phyloP scores from a whole-genome alignment of 768 basidiomycete species.

The Termitomyces titanicus region DNA sequence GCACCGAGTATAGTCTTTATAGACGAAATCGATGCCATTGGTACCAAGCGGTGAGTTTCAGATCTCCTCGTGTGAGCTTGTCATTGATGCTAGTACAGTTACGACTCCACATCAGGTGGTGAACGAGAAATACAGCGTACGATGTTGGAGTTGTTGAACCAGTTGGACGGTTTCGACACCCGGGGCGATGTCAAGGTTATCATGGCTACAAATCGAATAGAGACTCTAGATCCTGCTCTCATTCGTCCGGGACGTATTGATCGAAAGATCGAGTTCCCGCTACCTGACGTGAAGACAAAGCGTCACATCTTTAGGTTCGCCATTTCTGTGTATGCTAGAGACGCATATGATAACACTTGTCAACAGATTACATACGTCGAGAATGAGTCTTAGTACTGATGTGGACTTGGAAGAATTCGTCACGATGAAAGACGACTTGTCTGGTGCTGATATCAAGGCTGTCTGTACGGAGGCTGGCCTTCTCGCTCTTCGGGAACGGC shows the following conservation, averaged over 20 bases:
- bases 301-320: slow-evolving; percentile 92
- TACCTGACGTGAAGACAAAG: slow-evolving; percentile 98
- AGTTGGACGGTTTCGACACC: slow-evolving; percentile 98
- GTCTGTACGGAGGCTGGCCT: slow-evolving; percentile 99
- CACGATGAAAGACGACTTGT: slow-evolving; percentile 92
- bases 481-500: slow-evolving; percentile 87
- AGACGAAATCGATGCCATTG: slow-evolving; percentile 98
- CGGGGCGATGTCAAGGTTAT: slow-evolving; percentile 99
- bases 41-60: slow-evolving; percentile 85
- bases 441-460: slow-evolving; percentile 98
- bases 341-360: neutral
- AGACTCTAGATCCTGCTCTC: slow-evolving; percentile 94
- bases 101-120: slow-evolving; percentile 97
- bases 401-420: slow-evolving; percentile 97
- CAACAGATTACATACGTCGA: slow-evolving; percentile 80
- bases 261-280: slow-evolving; percentile 96
- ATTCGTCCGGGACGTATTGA: slow-evolving; percentile 99
- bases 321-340: neutral
- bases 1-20: slow-evolving; percentile 99
- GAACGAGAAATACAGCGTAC: slow-evolving; percentile 99
- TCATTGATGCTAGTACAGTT: slow-evolving; percentile 42
- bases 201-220: slow-evolving; percentile 99
- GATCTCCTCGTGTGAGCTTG: neutral
- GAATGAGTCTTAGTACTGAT: slow-evolving; percentile 86
- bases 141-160: slow-evolving; percentile 97